phyloP scores from a whole-genome alignment of 2,329 filamentous ascomycete species.

The Neopestalotiopsis sp. region DNA sequence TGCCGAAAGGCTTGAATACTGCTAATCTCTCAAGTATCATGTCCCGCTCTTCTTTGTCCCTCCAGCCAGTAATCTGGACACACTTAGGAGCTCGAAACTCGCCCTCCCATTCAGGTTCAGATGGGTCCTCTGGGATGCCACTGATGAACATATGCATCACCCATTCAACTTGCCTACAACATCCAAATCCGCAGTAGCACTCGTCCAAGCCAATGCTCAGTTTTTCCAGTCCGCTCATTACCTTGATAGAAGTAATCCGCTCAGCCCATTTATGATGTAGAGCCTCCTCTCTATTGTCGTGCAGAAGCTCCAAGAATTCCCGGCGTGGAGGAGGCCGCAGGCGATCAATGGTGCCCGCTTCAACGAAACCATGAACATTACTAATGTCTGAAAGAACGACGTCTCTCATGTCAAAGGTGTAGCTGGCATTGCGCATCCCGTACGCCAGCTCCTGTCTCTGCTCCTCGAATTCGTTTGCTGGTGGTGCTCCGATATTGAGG shows the following conservation, averaged over 20 bases:
- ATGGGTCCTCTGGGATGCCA: neutral
- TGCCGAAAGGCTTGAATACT: too few species aligned
- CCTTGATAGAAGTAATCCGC: neutral
- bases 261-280: neutral
- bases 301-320: too few species aligned
- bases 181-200: neutral
- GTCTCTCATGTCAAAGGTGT: neutral
- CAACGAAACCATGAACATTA: too few species aligned
- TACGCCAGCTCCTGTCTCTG: neutral
- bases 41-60: neutral
- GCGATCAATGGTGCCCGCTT: too few species aligned
- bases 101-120: neutral
- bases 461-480: neutral
- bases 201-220: constrained; percentile 1
- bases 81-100: neutral
- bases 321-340: too few species aligned
- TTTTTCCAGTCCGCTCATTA: neutral
- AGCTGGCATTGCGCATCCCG: constrained; percentile 3
- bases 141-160: neutral
- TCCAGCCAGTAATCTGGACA: constrained; percentile 3
- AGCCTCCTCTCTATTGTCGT: too few species aligned
- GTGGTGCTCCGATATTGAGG: neutral
- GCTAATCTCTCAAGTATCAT: neutral
- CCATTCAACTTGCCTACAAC: neutral
- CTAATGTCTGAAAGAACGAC: neutral